phyloP scores from a whole-genome alignment of 2,329 filamentous ascomycete genomes.

The Ophiocordyceps sinensis region DNA sequence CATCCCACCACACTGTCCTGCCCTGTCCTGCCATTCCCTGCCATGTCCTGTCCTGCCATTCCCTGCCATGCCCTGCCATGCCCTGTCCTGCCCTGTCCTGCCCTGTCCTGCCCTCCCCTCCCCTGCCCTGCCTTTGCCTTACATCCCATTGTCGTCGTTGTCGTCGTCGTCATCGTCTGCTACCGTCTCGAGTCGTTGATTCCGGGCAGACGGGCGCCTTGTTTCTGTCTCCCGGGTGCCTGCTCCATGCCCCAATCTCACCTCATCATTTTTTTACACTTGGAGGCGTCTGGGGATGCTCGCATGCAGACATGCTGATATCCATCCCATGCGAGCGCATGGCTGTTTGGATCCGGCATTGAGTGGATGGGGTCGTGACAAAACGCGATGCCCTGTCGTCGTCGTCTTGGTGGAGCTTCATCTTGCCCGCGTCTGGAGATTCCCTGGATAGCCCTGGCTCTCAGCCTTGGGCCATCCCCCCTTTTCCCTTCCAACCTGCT shows the following conservation, averaged over 20 bases:
- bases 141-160: too few relatives aligned
- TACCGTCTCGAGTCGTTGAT: neutral
- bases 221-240: neutral
- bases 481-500: neutral
- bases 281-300: neutral
- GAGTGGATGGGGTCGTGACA: neutral
- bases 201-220: neutral
- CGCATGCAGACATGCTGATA: neutral
- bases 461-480: neutral
- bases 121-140: too few relatives aligned
- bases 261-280: neutral
- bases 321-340: neutral
- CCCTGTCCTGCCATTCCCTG: too few relatives aligned
- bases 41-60: too few relatives aligned
- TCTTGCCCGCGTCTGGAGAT: constrained; percentile 1
- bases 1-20: neutral
- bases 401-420: neutral
- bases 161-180: neutral
- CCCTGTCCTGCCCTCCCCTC: too few relatives aligned
- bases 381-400: neutral
- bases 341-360: neutral
- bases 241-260: neutral
- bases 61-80: too few relatives aligned
- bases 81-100: too few relatives aligned
- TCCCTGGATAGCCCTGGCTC: neutral